Conservation (phyloP, 2,329 filamentous ascomycete genomes). For the Aureobasidium uvarum region DNA sequence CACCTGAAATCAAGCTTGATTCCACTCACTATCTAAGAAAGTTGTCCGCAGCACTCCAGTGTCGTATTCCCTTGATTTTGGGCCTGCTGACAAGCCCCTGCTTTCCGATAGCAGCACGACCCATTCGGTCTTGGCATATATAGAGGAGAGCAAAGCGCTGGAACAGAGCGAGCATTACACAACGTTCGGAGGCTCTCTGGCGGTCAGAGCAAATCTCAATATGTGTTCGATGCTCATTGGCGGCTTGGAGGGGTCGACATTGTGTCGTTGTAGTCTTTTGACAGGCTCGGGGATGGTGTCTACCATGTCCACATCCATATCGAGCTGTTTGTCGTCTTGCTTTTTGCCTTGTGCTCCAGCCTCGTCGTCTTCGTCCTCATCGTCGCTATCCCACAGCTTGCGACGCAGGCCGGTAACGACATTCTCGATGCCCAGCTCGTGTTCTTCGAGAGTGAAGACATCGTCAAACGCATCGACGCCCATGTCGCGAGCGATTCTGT, state of each 20-base stretch:
- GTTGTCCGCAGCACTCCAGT: neutral
- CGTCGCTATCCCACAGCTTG: slow-evolving; percentile 39
- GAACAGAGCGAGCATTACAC: neutral
- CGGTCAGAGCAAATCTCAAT: slow-evolving; percentile 31
- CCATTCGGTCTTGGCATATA: neutral
- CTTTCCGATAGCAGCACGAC: neutral
- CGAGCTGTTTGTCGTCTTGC: slow-evolving; percentile 49
- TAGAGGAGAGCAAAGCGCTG: neutral
- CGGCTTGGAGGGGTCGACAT: slow-evolving; percentile 33
- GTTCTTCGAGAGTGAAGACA: slow-evolving; percentile 70
- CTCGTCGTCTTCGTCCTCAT: slow-evolving; percentile 40
- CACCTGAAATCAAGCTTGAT: neutral
- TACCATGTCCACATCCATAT: slow-evolving; percentile 47
- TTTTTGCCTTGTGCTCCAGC: slow-evolving; percentile 57
- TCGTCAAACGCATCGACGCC: slow-evolving; percentile 53
- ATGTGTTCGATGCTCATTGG: slow-evolving; percentile 36
- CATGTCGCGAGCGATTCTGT: slow-evolving; percentile 44
- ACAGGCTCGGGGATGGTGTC: slow-evolving; percentile 39
- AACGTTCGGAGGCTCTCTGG: slow-evolving; percentile 23
- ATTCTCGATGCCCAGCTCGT: slow-evolving; percentile 62
- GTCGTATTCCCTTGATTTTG: neutral
- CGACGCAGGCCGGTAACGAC: slow-evolving; percentile 69
- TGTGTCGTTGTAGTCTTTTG: slow-evolving; percentile 29
- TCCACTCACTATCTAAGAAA: neutral
- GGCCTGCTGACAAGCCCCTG: neutral